Evolutionary conservation across 2,329 filamentous ascomycete genomes (phyloP).

Genomic region (Huntiella abstrusa): DNA sequence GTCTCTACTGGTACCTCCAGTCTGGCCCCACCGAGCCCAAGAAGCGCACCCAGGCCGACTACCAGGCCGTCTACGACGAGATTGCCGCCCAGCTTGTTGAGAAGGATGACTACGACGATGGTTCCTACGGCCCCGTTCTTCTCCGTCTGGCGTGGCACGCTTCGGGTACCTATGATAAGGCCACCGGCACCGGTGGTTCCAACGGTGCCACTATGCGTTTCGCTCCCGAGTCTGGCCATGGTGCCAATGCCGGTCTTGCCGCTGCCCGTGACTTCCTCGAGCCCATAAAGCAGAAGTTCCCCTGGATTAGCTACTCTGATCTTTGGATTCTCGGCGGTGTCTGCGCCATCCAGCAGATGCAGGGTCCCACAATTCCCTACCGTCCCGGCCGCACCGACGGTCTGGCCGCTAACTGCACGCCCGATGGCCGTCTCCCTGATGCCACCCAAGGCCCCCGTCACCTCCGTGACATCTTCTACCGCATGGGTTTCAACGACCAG

Average conservation of each 20-base stretch:
- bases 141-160: conserved; percentile 87
- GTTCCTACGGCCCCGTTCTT: conserved; percentile 83
- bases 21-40: conserved; percentile 32
- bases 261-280: conserved; percentile 81
- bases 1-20: conserved; percentile 47
- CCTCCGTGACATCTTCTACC: conserved; percentile 78
- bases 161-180: conserved; percentile 78
- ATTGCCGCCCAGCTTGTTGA: conserved; percentile 66
- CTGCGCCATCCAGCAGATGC: conserved; percentile 82
- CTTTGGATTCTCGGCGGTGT: conserved; percentile 87
- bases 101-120: conserved; percentile 90
- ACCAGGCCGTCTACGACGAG: conserved; percentile 86
- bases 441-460: conserved; percentile 60
- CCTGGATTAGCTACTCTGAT: conserved; percentile 92
- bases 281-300: conserved; percentile 72
- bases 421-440: conserved; percentile 75
- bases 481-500: conserved; percentile 95
- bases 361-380: conserved; percentile 74
- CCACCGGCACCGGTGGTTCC: conserved; percentile 75
- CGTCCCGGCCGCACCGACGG: conserved; percentile 68
- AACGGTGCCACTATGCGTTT: conserved; percentile 98
- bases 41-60: conserved; percentile 64
- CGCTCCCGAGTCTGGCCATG: conserved; percentile 70
- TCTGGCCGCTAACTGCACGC: conserved; percentile 71
- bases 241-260: conserved; percentile 81